These are phyloP conservation scores for Suhomyces sp. DNA, from an alignment of 805 yeast species.

Conservation along the genomic window DNA sequence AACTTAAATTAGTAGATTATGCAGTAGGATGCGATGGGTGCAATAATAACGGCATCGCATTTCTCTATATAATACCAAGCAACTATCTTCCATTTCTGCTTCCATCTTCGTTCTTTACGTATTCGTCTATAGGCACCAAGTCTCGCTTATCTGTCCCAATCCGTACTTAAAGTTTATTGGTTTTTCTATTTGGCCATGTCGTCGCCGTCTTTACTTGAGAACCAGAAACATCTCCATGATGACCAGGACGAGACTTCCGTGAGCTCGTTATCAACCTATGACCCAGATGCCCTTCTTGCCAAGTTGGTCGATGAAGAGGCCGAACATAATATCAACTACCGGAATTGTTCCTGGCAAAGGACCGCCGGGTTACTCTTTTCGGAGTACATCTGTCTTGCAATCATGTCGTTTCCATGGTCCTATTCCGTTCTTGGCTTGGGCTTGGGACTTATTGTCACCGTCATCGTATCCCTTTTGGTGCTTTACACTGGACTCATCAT, in stretches of 20 bases:
- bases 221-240: neutral
- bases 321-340: conserved; percentile 40
- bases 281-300: conserved; percentile 15
- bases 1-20: no score
- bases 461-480: conserved; percentile 49
- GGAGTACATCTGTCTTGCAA: conserved; percentile 61
- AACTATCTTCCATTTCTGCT: no score
- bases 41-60: no score
- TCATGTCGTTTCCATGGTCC: conserved; percentile 67
- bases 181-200: no score
- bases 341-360: conserved; percentile 56
- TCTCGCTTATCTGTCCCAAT: no score
- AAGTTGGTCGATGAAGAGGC: conserved; percentile 15
- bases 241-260: neutral
- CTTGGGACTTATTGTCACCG: conserved; percentile 56
- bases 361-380: conserved; percentile 60
- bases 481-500: conserved; percentile 57
- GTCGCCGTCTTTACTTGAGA: neutral
- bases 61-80: no score
- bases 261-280: conserved; percentile 3
- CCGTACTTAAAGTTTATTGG: no score
- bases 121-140: no score
- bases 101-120: no score
- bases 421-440: conserved; percentile 58
- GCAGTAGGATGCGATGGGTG: no score